Percentiles rank a stretch among this genome's conserved stretches.
These are phyloP conservation scores for Quercus variabilis DNA, from an alignment of 306 rosid genomes.

Conservation along the genomic window DNA sequence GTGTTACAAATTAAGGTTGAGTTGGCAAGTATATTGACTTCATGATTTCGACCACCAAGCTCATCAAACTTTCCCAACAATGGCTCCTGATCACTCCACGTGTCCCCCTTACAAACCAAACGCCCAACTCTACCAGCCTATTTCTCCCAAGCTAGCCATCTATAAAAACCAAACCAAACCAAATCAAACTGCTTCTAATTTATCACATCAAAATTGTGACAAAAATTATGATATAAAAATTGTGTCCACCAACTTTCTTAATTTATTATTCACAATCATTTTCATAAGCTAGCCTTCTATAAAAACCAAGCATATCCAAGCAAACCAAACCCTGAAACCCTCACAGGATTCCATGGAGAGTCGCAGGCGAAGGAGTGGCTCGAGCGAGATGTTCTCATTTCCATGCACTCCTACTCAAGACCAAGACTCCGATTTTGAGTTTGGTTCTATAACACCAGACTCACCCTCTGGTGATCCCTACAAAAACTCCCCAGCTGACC, in stretches of 20 bases:
- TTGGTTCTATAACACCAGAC: conserved; percentile 62
- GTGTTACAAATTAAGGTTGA: conserved; percentile 12
- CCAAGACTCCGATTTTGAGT: conserved; percentile 62
- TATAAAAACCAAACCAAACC: conserved; percentile 34
- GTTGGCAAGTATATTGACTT: conserved; percentile 26
- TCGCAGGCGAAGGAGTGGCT: conserved; percentile 24
- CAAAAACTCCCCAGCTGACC: conserved; percentile 74
- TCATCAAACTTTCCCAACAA: not conserved
- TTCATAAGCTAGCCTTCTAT: not conserved
- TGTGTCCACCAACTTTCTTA: too few relatives aligned
- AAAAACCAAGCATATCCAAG: conserved; percentile 29
- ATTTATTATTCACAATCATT: not conserved
- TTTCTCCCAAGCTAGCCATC: not conserved
- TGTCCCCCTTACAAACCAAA: not conserved
- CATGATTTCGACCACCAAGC: conserved; percentile 34
- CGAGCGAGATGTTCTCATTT: conserved; percentile 66
- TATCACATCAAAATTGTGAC: too few relatives aligned
- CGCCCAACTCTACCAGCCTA: not conserved
- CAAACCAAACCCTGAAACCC: conserved; percentile 7
- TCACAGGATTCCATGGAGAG: conserved; percentile 15
- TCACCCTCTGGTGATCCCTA: conserved; percentile 55
- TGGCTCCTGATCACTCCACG: conserved; percentile 9
- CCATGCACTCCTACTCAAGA: conserved; percentile 50
- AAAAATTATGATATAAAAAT: too few relatives aligned
- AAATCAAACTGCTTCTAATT: not conserved